These are phyloP conservation scores for Albatrellus sp. DNA, from an alignment of 1,284 basidiomycete genomes.

Conservation along the genomic window DNA sequence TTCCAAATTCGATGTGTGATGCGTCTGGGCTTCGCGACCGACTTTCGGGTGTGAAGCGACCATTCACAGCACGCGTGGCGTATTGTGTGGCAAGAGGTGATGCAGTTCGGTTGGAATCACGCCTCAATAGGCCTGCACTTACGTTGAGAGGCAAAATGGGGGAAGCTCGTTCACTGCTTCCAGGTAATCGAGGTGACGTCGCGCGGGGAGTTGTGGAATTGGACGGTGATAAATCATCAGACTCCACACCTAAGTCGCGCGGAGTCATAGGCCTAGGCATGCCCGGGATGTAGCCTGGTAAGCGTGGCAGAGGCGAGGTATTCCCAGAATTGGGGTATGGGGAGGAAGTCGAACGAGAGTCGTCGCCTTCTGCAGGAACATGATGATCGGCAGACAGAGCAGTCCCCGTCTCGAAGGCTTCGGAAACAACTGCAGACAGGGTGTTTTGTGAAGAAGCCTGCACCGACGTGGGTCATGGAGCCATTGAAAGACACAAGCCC, in stretches of 20 bases:
- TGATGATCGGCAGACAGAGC: constrained; percentile 54
- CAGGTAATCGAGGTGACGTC: constrained; percentile 39
- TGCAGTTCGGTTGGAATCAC: constrained; percentile 38
- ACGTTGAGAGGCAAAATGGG: constrained; percentile 20
- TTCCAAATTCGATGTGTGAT: constrained; percentile 32
- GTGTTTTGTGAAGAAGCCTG: neutral
- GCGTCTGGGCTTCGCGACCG: constrained; percentile 21
- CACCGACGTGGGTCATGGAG: neutral
- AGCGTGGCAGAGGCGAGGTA: constrained; percentile 44
- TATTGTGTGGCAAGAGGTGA: constrained; percentile 38
- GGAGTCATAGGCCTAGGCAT: constrained; percentile 83
- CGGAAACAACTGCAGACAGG: neutral
- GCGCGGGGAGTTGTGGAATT: constrained; percentile 70
- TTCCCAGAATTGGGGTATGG: constrained; percentile 28
- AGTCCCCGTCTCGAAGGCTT: constrained; percentile 40
- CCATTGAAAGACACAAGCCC: neutral
- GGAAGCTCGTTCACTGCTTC: constrained; percentile 18
- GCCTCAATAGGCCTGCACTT: constrained; percentile 28
- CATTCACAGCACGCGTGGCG: constrained; percentile 46
- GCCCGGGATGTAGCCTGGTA: constrained; percentile 77
- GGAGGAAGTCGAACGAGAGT: constrained; percentile 40
- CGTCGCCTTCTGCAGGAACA: constrained; percentile 29
- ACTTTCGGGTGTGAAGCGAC: constrained; percentile 46
- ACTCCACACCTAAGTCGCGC: constrained; percentile 43
- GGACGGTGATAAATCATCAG: constrained; percentile 58